These are phyloP conservation scores for Lycium ferocissimum DNA, from an alignment of 257 asterid species.

Conservation along the genomic window DNA sequence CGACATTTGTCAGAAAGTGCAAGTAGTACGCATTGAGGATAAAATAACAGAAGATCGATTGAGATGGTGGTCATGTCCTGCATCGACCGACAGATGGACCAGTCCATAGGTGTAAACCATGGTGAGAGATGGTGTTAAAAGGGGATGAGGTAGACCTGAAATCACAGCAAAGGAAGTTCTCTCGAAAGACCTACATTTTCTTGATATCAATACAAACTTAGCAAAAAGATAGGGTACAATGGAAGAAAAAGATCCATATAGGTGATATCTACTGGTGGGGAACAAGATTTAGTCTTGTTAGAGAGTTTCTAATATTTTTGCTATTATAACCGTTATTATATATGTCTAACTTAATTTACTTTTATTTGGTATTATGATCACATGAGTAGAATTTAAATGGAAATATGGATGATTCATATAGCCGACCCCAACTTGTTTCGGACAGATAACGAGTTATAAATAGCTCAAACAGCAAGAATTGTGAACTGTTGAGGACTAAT, in stretches of 20 bases:
- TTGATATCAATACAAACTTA: neutral
- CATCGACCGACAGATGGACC: neutral
- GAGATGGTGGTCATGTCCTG: slow-evolving; percentile 5
- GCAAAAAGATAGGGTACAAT: neutral
- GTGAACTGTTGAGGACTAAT: neutral
- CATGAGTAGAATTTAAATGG: neutral
- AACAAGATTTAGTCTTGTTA: neutral
- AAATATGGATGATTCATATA: neutral
- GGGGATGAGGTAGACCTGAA: neutral
- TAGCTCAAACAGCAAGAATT: neutral
- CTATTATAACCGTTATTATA: neutral
- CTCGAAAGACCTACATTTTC: neutral
- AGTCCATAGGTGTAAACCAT: neutral
- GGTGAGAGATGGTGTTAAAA: neutral
- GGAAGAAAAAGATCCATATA: neutral
- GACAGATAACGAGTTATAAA: neutral
- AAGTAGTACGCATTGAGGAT: neutral
- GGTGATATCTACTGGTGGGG: neutral
- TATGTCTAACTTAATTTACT: neutral
- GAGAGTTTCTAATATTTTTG: neutral
- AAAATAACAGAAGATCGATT: neutral
- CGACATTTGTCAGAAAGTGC: neutral
- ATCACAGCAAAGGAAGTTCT: neutral
- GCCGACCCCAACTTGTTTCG: neutral
- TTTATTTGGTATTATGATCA: neutral